Percentiles rank a stretch among this genome's conserved stretches.
Conservation (phyloP, 2,329 filamentous ascomycete species). For the Arthrobotrys pseudoclavata region DNA sequence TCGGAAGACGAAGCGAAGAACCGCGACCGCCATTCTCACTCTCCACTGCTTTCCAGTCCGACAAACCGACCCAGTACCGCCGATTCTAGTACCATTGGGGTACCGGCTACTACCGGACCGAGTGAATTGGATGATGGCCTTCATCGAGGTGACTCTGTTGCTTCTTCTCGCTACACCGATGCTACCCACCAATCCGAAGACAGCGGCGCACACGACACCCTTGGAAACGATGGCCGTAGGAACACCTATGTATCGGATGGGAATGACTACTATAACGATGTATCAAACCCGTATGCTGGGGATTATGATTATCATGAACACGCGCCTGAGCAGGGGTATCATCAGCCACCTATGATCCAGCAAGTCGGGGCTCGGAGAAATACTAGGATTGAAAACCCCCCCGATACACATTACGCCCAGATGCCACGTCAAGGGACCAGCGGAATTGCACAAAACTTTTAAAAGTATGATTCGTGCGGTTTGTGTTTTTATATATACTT, state of each 20-base stretch:
- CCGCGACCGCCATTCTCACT: conserved; percentile 79
- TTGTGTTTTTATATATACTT: neutral
- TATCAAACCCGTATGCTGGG: conserved; percentile 71
- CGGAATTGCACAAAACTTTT: conserved; percentile 98
- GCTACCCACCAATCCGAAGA: conserved; percentile 79
- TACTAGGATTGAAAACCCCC: conserved; percentile 91
- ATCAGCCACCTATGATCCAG: conserved; percentile 81
- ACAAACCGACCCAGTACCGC: conserved; percentile 71
- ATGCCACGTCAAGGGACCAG: conserved; percentile 77
- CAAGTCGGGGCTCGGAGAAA: conserved; percentile 93
- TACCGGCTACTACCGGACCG: conserved; percentile 76
- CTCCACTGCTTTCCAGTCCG: conserved; percentile 72
- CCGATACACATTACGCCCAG: conserved; percentile 80
- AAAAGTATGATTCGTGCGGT: conserved; percentile 62
- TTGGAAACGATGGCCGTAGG: conserved; percentile 66
- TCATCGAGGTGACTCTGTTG: conserved; percentile 90
- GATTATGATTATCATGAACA: conserved; percentile 65
- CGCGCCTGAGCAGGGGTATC: conserved; percentile 67
- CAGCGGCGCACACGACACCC: conserved; percentile 66
- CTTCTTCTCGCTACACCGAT: conserved; percentile 93
- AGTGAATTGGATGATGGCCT: conserved; percentile 78
- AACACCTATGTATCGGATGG: conserved; percentile 69
- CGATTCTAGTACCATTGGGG: conserved; percentile 87
- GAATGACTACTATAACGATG: conserved; percentile 72
- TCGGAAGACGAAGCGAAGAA: conserved; percentile 64